Evolutionary conservation across 495 filamentous ascomycete species (phyloP).

Genomic region (Pyrenopolyporus hunteri): DNA sequence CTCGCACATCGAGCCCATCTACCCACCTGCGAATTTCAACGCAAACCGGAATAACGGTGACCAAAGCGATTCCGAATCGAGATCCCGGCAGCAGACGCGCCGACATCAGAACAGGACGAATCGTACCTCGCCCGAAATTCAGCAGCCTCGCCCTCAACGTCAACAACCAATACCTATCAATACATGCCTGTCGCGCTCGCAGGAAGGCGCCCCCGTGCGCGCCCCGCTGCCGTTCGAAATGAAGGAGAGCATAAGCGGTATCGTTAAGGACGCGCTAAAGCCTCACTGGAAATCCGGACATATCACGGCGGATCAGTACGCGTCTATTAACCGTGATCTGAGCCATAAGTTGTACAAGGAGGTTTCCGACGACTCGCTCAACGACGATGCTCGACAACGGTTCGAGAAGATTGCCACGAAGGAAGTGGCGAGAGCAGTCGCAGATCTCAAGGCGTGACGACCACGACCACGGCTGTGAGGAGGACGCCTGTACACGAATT

Average conservation of each 20-base stretch:
- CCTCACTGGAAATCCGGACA: slow-evolving; percentile 74
- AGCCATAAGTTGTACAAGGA: slow-evolving; percentile 86
- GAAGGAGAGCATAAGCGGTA: slow-evolving; percentile 80
- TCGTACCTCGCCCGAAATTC: slow-evolving; percentile 46
- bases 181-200: slow-evolving; percentile 50
- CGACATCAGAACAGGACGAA: slow-evolving; percentile 6
- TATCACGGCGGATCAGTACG: slow-evolving; percentile 83
- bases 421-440: slow-evolving; percentile 74
- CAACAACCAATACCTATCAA: slow-evolving; percentile 37
- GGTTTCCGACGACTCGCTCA: slow-evolving; percentile 63
- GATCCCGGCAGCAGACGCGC: slow-evolving; percentile 26
- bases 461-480: not conserved
- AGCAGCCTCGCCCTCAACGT: slow-evolving; percentile 58
- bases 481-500: too few species aligned
- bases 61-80: slow-evolving; percentile 54
- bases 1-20: slow-evolving; percentile 66
- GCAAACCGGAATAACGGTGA: slow-evolving; percentile 56
- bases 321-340: slow-evolving; percentile 81
- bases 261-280: slow-evolving; percentile 77
- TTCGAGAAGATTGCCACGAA: slow-evolving; percentile 74
- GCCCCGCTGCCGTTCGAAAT: slow-evolving; percentile 67
- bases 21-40: slow-evolving; percentile 65
- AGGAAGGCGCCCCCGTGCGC: slow-evolving; percentile 62
- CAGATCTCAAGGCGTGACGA: slow-evolving; percentile 50
- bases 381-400: slow-evolving; percentile 60